phyloP scores from a whole-genome alignment of 345 rosid genomes.

The Eucalyptus microcorys region DNA sequence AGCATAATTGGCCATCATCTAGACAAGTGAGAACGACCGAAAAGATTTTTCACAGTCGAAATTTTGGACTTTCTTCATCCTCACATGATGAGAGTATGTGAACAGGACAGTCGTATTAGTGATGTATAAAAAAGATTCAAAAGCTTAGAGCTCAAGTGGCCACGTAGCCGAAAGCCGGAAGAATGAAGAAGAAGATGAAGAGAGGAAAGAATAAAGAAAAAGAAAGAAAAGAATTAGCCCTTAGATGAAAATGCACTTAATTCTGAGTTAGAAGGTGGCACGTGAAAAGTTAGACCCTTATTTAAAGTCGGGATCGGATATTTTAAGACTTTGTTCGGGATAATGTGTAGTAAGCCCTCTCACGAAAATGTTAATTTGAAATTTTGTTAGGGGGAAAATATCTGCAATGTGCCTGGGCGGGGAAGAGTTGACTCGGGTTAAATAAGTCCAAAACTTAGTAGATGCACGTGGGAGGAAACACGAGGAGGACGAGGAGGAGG shows the following conservation, averaged over 20 bases:
- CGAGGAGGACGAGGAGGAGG: neutral
- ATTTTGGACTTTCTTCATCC: neutral
- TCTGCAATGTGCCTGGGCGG: neutral
- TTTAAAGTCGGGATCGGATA: neutral
- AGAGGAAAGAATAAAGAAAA: neutral
- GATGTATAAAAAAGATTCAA: neutral
- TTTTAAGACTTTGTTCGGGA: rapidly evolving
- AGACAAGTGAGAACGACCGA: neutral
- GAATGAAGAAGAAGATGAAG: neutral
- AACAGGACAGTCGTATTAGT: neutral
- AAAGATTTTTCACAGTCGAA: neutral
- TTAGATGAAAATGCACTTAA: rapidly evolving
- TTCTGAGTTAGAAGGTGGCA: rapidly evolving
- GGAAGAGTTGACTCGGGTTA: neutral
- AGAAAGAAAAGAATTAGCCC: neutral
- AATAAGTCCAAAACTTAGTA: neutral
- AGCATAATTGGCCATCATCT: neutral
- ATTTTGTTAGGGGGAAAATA: neutral
- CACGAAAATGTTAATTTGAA: neutral
- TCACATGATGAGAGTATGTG: neutral
- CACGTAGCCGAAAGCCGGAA: rapidly evolving
- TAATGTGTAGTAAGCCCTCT: neutral
- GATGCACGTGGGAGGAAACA: neutral
- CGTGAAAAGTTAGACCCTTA: rapidly evolving
- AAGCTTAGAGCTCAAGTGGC: neutral